Conservation (phyloP, 2,329 filamentous ascomycete genomes). For the Aureobasidium sp. region DNA sequence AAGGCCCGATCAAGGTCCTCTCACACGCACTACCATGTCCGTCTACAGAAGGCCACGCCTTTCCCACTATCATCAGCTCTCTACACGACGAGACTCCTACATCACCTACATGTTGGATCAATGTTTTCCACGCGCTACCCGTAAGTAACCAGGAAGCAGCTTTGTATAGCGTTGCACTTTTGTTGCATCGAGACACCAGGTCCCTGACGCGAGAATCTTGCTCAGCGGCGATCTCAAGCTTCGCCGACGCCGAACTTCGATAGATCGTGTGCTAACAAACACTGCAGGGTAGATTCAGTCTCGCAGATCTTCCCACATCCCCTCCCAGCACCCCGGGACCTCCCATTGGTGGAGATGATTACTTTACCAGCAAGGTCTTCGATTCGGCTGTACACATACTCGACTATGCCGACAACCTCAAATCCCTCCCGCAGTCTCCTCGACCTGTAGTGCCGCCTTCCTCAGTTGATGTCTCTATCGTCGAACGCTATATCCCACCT, state of each 20-base stretch:
- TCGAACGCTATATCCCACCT: conserved; percentile 60
- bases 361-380: conserved; percentile 55
- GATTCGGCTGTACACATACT: conserved; percentile 53
- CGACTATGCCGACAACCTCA: conserved; percentile 48
- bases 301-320: conserved; percentile 55
- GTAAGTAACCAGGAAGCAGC: background rate
- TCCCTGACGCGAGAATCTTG: background rate
- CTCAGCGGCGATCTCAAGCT: background rate
- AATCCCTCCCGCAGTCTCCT: conserved; percentile 43
- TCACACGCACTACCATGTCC: conserved; percentile 54
- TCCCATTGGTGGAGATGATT: conserved; percentile 46
- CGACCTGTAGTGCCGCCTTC: conserved; percentile 52
- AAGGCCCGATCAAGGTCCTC: conserved; percentile 44
- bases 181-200: background rate
- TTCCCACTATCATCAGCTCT: conserved; percentile 46
- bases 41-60: conserved; percentile 42
- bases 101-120: conserved; percentile 51
- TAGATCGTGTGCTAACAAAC: background rate
- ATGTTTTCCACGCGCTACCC: conserved; percentile 56
- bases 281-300: conserved; percentile 45
- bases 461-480: conserved; percentile 51
- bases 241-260: background rate
- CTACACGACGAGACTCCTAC: conserved; percentile 46
- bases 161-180: no score
- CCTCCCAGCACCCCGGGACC: conserved; percentile 51